Conservation (phyloP, 176 grass and related monocot species). For the Rhynchospora pubera region DNA sequence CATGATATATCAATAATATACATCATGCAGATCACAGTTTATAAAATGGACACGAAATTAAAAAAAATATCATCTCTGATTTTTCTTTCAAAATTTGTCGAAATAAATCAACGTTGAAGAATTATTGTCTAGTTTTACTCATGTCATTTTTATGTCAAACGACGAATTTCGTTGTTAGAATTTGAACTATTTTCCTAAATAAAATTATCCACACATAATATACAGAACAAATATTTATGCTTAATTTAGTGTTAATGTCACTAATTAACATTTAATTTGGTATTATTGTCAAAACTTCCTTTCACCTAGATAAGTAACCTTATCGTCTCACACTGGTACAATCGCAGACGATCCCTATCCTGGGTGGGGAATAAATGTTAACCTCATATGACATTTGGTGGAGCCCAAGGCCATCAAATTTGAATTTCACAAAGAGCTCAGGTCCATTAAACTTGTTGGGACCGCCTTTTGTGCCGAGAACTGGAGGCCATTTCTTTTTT, state of each 20-base stretch:
- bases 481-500: slow-evolving; percentile 15
- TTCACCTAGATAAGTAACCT: background rate
- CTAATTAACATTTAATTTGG: background rate
- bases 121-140: too few species aligned
- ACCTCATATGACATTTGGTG: background rate
- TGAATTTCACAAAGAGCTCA: background rate
- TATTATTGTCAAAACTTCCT: background rate
- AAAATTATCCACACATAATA: too few species aligned
- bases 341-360: background rate
- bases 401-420: background rate
- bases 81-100: too few species aligned
- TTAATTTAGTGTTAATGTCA: too few species aligned
- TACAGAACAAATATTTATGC: too few species aligned
- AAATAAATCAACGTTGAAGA: too few species aligned
- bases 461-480: slow-evolving; percentile 11
- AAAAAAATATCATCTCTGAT: too few species aligned
- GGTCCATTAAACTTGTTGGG: background rate
- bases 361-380: background rate
- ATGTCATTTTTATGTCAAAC: too few species aligned
- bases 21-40: background rate
- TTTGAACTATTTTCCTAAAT: too few species aligned
- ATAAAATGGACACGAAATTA: too few species aligned
- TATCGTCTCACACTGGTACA: background rate
- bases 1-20: background rate
- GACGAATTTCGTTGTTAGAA: too few species aligned